Percentiles rank a stretch among this genome's conserved stretches.
Conservation (phyloP, 2,329 filamentous ascomycete species). For the Alternaria ventricosa region DNA sequence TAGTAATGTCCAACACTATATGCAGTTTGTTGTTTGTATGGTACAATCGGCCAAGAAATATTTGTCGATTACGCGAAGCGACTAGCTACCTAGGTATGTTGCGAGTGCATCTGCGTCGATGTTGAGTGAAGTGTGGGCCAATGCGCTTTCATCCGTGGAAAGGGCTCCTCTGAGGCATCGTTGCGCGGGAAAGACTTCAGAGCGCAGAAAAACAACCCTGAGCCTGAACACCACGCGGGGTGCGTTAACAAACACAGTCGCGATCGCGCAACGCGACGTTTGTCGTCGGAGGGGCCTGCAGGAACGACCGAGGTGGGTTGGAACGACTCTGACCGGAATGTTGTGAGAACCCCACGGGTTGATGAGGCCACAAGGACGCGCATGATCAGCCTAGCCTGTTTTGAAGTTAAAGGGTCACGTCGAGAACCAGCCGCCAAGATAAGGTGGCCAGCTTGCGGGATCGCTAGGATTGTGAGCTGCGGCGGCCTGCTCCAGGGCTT, state of each 20-base stretch:
- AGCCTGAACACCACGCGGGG: background rate
- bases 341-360: constrained; percentile 1
- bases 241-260: background rate
- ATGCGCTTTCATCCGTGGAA: constrained; percentile 8
- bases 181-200: constrained; percentile 2
- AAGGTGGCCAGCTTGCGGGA: background rate
- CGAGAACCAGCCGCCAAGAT: constrained; percentile 3
- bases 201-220: constrained; percentile 2
- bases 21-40: background rate
- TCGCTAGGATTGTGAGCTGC: background rate
- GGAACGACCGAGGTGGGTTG: constrained; percentile 2
- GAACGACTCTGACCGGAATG: constrained; percentile 3
- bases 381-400: constrained; percentile 1
- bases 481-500: background rate
- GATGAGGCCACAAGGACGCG: constrained; percentile 1
- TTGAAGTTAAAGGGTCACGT: background rate
- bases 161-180: constrained; percentile 4
- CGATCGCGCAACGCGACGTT: constrained; percentile 7
- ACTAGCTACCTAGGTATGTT: background rate
- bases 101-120: constrained; percentile 1
- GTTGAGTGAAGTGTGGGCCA: background rate
- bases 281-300: background rate
- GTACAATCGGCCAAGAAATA: background rate
- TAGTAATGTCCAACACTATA: background rate
- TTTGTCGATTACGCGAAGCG: background rate